Base-by-base conservation (phyloP, 257 asterid species). In the Lavandula angustifolia region DNA sequence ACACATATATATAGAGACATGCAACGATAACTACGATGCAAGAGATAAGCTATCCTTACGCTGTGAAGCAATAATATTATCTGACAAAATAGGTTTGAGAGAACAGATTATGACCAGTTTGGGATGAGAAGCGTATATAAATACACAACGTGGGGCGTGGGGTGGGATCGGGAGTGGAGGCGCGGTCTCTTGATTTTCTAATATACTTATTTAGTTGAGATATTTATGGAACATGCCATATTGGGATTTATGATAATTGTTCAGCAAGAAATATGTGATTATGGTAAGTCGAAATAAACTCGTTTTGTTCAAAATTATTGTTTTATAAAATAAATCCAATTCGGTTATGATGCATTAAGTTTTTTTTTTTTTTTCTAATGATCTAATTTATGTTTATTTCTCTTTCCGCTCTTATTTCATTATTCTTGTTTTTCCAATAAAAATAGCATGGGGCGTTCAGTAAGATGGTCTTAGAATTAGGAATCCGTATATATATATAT, bases 141-240 rank as follows among this genome's bases (percentile, higher is more conserved):
- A 48, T 27, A 43, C 56, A 32, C 40, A 13, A 48, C 34, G 60
- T 44, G 37, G 68, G 9, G 29, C 33, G 35, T 13, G 17, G 1
- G 41, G 40, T 52, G 18, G 57, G 6, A 0, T 0, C 3, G 6
- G 3, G 43, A 12, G 22, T 31, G 13, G 2, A 57, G 76, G 42
- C 63, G 50, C 33, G 46, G 12, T 34, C 54, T 4, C 18, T 14
- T 37, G 9, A 13, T 27, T 16, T 63, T 50, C n/a, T 22, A 22
- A 22, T 22, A 22, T 22, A 0, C 27, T 54, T 14, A 4, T 66
- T 52, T 34, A 43, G 13, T 60, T 54, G 43, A 65, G 75, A 74
- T 74, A 50, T 74, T 74, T 62, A 13, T 1, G 71, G 72, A 63
- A 68, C 49, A 69, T 74, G 68, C 75, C 72, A 55, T 33, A 29